Evolutionary conservation across 1,284 basidiomycete species (phyloP).

Genomic region (Earliella scabrosa): DNA sequence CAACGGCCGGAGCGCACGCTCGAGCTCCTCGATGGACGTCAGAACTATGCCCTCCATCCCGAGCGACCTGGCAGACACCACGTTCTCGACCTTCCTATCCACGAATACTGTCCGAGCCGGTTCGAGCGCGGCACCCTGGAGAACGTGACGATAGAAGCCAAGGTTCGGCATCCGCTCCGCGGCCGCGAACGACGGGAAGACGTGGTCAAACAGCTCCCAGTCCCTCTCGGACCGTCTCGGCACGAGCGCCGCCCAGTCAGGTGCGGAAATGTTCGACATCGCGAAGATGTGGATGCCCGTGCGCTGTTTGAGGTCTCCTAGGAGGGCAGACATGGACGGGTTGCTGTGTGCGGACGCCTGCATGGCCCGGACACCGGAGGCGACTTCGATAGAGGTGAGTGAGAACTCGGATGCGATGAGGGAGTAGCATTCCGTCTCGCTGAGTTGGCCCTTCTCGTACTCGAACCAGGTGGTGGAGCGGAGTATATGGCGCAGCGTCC

Average conservation of each 20-base stretch:
- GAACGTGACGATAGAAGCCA: conserved; percentile 54
- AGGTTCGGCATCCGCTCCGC: conserved; percentile 58
- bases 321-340: conserved; percentile 46
- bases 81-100: conserved; percentile 63
- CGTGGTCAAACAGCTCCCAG: conserved; percentile 44
- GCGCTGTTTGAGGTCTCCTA: conserved; percentile 46
- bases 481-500: conserved; percentile 46
- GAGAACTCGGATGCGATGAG: conserved; percentile 43
- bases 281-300: conserved; percentile 46
- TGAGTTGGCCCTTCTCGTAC: conserved; percentile 37
- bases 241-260: conserved; percentile 49
- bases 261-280: conserved; percentile 58
- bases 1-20: conserved; percentile 46
- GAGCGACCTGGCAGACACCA: conserved; percentile 55
- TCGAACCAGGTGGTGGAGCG: conserved; percentile 41
- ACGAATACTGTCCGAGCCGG: conserved; percentile 51
- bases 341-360: conserved; percentile 46
- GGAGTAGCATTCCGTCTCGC: conserved; percentile 47
- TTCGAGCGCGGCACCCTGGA: conserved; percentile 45
- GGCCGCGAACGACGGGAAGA: conserved; percentile 52
- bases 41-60: conserved; percentile 59
- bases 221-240: conserved; percentile 44
- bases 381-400: conserved; percentile 43
- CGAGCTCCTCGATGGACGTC: conserved; percentile 41
- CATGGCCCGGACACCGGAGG: conserved; percentile 43